Percentiles rank a stretch among this genome's conserved stretches.
Evolutionary conservation across 2,329 filamentous ascomycete genomes (phyloP).

Genomic region (Claviceps africana): DNA sequence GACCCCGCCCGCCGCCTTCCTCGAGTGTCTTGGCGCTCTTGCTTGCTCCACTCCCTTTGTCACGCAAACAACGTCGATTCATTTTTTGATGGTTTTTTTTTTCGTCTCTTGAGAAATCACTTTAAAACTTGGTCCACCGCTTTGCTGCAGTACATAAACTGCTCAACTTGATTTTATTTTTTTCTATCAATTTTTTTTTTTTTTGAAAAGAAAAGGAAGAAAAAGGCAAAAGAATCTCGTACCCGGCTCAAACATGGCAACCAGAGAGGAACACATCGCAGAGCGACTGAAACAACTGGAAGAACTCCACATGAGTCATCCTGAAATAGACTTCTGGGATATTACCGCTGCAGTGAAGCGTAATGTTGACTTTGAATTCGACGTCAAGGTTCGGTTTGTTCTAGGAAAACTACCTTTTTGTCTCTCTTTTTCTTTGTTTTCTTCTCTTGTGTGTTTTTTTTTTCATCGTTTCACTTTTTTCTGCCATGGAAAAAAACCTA

Average conservation of each 20-base stretch:
- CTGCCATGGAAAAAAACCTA: no score
- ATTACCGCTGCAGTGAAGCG: background rate
- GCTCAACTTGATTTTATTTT: background rate
- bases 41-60: no score
- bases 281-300: background rate
- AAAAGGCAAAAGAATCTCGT: background rate
- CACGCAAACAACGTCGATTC: no score
- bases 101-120: no score
- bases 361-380: background rate
- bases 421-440: background rate
- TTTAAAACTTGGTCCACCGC: no score
- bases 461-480: no score
- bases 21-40: no score
- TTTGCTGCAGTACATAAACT: no score
- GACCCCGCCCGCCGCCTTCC: no score
- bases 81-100: no score
- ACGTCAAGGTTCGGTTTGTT: background rate
- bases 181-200: no score
- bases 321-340: background rate
- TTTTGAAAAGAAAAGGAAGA: background rate
- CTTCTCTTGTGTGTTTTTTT: background rate
- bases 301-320: background rate
- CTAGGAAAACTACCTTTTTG: background rate
- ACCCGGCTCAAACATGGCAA: background rate
- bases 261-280: background rate